Percentiles rank a stretch among this genome's conserved stretches.
Evolutionary conservation across 148 eudicot species (phyloP).

Genomic region (Camellia lanceoleosa): DNA sequence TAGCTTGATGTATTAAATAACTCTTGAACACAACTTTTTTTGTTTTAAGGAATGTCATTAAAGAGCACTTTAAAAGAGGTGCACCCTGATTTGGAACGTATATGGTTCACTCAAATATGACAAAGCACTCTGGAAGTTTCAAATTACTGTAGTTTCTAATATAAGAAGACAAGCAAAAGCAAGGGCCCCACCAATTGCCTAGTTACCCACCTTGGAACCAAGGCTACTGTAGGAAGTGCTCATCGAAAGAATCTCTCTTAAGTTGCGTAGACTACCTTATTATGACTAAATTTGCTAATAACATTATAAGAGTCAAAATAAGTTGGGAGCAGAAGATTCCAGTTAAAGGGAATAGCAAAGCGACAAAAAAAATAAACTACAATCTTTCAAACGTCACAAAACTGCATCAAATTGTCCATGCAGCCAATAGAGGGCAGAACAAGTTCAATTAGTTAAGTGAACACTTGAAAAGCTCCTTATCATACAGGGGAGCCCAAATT

Average conservation of each 20-base stretch:
- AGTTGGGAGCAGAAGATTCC: not conserved
- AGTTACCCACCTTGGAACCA: not conserved
- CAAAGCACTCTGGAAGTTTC: not conserved
- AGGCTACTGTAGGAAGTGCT: not conserved
- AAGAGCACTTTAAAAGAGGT: conserved; percentile 3
- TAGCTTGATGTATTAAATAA: not conserved
- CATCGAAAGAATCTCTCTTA: not conserved
- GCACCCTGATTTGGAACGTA: not conserved
- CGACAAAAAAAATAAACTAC: not conserved
- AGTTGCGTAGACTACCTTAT: no score
- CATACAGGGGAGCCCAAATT: not conserved
- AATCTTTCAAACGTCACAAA: not conserved
- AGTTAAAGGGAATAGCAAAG: not conserved
- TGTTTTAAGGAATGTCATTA: not conserved
- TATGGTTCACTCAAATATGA: not conserved
- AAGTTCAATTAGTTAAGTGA: not conserved
- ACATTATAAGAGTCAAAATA: not conserved
- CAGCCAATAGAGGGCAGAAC: not conserved
- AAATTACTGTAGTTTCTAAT: not conserved
- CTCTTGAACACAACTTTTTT: not conserved
- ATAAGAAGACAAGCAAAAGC: not conserved
- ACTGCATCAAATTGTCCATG: no score
- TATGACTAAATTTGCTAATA: no score
- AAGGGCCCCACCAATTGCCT: not conserved
- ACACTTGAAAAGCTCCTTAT: not conserved